These are phyloP conservation scores for Aethionema arabicum DNA, from an alignment of 345 rosid genomes.

Conservation along the genomic window DNA sequence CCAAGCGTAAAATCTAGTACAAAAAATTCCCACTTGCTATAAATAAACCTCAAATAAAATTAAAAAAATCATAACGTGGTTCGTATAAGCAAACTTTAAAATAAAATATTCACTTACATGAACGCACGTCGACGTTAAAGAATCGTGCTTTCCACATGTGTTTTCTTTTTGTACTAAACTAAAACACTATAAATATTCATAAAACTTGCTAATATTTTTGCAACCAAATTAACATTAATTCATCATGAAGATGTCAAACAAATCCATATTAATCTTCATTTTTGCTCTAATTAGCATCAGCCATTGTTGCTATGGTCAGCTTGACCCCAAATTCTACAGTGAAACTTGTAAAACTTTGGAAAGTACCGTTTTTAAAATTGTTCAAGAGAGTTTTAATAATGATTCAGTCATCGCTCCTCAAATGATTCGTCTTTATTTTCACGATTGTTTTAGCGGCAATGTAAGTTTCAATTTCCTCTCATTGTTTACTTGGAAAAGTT, in stretches of 20 bases:
- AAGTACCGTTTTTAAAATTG: conserved; percentile 32
- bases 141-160: conserved; percentile 33
- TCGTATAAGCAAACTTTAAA: conserved; percentile 1
- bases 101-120: conserved; percentile 16
- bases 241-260: conserved; percentile 27
- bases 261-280: conserved; percentile 24
- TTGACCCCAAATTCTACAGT: conserved; percentile 38
- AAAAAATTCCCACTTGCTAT: neutral
- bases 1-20: neutral
- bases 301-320: conserved; percentile 39
- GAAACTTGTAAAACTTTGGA: conserved; percentile 44
- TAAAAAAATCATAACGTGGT: conserved; percentile 2
- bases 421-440: conserved; percentile 53
- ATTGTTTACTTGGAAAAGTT: neutral
- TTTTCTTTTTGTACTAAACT: neutral
- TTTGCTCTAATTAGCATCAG: conserved; percentile 39
- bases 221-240: neutral
- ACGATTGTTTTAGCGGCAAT: conserved; percentile 49
- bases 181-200: conserved; percentile 26
- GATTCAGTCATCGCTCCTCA: conserved; percentile 40
- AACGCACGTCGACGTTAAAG: conserved; percentile 29
- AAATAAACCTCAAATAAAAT: neutral
- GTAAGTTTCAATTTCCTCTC: conserved; percentile 29
- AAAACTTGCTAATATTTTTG: neutral
- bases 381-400: neutral